Percentiles rank a stretch among this genome's conserved stretches.
phyloP scores from a whole-genome alignment of 768 basidiomycete genomes.

The Agrocybe chaxingu region DNA sequence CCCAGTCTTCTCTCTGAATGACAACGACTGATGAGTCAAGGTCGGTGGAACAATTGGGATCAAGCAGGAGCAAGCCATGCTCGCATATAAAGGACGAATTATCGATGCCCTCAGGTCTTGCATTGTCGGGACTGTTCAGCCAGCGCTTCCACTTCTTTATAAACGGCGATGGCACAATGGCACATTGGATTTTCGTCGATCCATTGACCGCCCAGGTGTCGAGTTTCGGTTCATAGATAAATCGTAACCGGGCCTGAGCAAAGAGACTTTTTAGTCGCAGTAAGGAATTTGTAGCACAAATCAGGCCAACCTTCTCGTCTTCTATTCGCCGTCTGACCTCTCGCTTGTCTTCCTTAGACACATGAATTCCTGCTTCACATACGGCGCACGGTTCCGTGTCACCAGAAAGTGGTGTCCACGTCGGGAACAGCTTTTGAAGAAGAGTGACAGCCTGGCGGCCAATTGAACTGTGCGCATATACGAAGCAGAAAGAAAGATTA shows the following conservation, averaged over 20 bases:
- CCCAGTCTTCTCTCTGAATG: constrained; percentile 66
- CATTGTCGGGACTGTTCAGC: constrained; percentile 53
- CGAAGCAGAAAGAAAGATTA: neutral
- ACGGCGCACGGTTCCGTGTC: constrained; percentile 53
- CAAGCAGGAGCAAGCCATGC: constrained; percentile 60
- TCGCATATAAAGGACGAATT: constrained; percentile 64
- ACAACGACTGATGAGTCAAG: constrained; percentile 53
- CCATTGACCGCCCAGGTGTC: constrained; percentile 19
- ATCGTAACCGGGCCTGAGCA: constrained; percentile 55
- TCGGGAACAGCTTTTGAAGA: constrained; percentile 57
- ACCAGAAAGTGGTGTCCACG: constrained; percentile 56
- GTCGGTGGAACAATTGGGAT: constrained; percentile 62
- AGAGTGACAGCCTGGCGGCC: constrained; percentile 49
- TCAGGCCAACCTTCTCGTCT: constrained; percentile 64
- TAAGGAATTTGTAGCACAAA: neutral
- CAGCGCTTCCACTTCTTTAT: constrained; percentile 68
- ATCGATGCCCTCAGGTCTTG: constrained; percentile 61
- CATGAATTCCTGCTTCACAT: constrained; percentile 57
- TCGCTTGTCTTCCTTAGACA: constrained; percentile 58
- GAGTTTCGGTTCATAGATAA: constrained; percentile 47
- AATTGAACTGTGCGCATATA: neutral
- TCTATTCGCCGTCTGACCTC: constrained; percentile 66
- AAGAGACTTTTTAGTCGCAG: neutral
- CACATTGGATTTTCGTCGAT: constrained; percentile 50
- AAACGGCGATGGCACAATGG: constrained; percentile 60